These are phyloP conservation scores for Teratosphaeriaceae sp. DNA, from an alignment of 2,329 filamentous ascomycete genomes.

Conservation along the genomic window DNA sequence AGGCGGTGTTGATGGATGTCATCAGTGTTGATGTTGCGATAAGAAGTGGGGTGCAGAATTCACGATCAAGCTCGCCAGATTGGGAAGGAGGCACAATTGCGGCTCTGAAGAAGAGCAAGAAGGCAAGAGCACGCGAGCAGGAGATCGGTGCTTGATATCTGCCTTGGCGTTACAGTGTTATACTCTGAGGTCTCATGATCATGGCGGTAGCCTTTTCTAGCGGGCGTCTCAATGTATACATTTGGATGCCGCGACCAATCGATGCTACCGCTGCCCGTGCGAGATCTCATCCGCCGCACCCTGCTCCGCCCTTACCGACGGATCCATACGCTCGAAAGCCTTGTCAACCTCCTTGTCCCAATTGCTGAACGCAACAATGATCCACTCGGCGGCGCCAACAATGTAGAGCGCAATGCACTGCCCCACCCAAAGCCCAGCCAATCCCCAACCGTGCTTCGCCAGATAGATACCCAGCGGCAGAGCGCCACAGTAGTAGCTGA, in stretches of 20 bases:
- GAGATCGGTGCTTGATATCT: not conserved
- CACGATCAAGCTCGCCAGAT: not conserved
- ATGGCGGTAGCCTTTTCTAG: no score
- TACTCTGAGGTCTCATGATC: not conserved
- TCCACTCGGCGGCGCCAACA: conserved; percentile 72
- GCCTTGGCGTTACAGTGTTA: no score
- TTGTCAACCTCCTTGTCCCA: conserved; percentile 69
- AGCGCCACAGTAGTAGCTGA: conserved; percentile 79
- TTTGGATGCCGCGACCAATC: no score
- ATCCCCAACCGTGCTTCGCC: conserved; percentile 79
- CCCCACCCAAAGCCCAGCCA: conserved; percentile 71
- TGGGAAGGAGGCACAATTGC: not conserved
- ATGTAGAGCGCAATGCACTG: conserved; percentile 62
- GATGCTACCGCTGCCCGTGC: not conserved
- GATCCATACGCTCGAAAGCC: conserved; percentile 65
- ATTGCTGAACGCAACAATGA: conserved; percentile 67
- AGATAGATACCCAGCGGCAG: conserved; percentile 76
- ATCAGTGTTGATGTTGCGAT: not conserved
- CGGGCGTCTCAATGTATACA: no score
- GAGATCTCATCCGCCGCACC: conserved; percentile 11
- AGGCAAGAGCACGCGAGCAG: not conserved
- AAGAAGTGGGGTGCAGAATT: conserved; percentile 1
- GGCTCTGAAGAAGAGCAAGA: no score
- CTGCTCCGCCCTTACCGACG: conserved; percentile 36
- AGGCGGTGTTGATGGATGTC: not conserved